These are phyloP conservation scores for Geotrichum europaeum DNA, from an alignment of 1,139 yeast species.

Conservation along the genomic window DNA sequence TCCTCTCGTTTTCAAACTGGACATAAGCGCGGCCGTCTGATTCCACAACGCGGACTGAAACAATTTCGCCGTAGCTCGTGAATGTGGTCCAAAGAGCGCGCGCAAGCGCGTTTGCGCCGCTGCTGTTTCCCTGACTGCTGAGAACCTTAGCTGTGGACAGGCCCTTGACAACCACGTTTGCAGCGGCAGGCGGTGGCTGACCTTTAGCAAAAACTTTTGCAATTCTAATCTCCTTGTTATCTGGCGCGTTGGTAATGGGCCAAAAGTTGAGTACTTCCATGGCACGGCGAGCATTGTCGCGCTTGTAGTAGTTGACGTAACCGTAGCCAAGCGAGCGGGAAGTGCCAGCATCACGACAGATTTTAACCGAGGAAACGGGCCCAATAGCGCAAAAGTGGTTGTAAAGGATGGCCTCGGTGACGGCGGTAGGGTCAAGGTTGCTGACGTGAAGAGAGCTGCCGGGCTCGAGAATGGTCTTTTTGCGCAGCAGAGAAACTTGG, in stretches of 20 bases:
- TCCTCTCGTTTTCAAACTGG: conserved; percentile 72
- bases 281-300: conserved; percentile 39
- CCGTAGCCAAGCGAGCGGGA: conserved; percentile 47
- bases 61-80: conserved; percentile 75
- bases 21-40: conserved; percentile 88
- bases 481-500: not conserved
- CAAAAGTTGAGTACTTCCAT: conserved; percentile 40
- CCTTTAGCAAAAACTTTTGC: conserved; percentile 9
- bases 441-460: not conserved
- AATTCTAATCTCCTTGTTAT: conserved; percentile 27
- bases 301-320: conserved; percentile 41
- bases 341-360: conserved; percentile 39
- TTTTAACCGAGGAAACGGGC: conserved; percentile 43
- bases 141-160: conserved; percentile 75
- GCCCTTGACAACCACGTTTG: conserved; percentile 28
- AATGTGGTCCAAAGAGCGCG: conserved; percentile 64
- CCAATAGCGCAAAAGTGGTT: conserved; percentile 36
- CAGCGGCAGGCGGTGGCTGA: conserved; percentile 28
- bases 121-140: not conserved
- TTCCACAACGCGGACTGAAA: conserved; percentile 81
- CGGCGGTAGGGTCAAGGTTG: not conserved
- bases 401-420: conserved; percentile 38
- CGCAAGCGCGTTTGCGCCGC: not conserved
- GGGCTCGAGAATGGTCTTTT: not conserved
- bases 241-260: conserved; percentile 27